Conservation (phyloP, 768 basidiomycete genomes). For the Amanita subjunquillea region DNA sequence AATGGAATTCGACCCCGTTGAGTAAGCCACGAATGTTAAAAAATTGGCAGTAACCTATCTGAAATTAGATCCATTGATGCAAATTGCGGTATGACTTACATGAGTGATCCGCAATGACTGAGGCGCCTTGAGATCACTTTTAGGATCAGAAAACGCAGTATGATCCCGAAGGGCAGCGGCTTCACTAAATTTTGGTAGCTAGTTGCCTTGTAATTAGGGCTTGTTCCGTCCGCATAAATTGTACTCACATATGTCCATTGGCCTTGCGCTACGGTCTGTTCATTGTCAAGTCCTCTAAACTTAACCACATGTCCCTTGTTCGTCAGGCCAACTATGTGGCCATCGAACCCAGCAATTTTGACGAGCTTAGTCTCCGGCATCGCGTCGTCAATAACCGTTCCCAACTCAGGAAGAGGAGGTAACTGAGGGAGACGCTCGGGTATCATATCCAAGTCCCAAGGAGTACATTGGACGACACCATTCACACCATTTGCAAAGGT, state of each 20-base stretch:
- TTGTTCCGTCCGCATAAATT: background rate
- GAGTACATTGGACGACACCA: conserved; percentile 45
- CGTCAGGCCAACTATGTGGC: conserved; percentile 69
- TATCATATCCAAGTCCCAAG: conserved; percentile 45
- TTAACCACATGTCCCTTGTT: conserved; percentile 70
- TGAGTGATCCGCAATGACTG: conserved; percentile 61
- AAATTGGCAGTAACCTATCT: conserved; percentile 80
- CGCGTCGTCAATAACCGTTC: conserved; percentile 16
- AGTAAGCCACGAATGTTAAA: conserved; percentile 72
- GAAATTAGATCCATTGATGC: conserved; percentile 2
- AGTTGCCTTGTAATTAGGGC: background rate
- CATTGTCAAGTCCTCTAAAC: conserved; percentile 36
- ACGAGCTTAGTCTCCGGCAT: conserved; percentile 39
- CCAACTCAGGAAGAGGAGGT: conserved; percentile 47
- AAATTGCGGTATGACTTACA: conserved; percentile 31
- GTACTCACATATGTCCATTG: conserved; percentile 64
- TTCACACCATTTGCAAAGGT: conserved; percentile 23
- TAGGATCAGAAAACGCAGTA: conserved; percentile 28
- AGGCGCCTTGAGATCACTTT: conserved; percentile 22
- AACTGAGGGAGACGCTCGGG: conserved; percentile 52
- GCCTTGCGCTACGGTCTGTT: conserved; percentile 25
- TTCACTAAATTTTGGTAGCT: conserved; percentile 75
- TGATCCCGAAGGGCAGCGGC: conserved; percentile 35
- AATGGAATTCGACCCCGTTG: conserved; percentile 57
- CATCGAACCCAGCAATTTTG: conserved; percentile 74